Evolutionary conservation across 192 early-diverging fungal species (phyloP).

Genomic region (Gamsiella multidivaricata): DNA sequence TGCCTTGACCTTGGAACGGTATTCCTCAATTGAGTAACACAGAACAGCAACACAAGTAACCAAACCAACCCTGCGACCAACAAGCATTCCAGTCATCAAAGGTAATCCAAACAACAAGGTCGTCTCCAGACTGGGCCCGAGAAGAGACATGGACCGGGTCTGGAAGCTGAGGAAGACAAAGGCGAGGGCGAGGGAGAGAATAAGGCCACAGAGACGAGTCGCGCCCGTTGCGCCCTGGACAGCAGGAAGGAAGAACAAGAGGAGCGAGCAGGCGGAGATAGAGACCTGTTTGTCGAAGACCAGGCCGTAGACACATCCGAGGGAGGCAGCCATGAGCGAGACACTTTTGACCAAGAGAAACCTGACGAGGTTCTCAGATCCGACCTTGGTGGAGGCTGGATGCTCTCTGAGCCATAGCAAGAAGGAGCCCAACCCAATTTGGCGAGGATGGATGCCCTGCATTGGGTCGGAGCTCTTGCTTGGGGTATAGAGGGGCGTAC

Average conservation of each 20-base stretch:
- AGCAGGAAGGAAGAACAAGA: constrained; percentile 47
- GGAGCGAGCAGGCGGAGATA: constrained; percentile 26
- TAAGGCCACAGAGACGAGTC: constrained; percentile 30
- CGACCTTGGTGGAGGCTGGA: constrained; percentile 32
- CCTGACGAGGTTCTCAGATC: constrained; percentile 37
- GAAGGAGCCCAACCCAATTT: constrained; percentile 30
- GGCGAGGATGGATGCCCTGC: constrained; percentile 4
- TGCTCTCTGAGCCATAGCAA: constrained; percentile 42
- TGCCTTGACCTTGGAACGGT: constrained; percentile 31
- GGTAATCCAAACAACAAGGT: constrained; percentile 33
- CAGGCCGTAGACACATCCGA: constrained; percentile 43
- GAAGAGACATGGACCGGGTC: constrained; percentile 23
- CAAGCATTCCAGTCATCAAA: constrained; percentile 34
- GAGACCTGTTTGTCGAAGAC: constrained; percentile 37
- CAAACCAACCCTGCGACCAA: constrained; percentile 43
- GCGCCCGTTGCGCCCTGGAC: constrained; percentile 46
- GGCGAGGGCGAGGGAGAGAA: constrained; percentile 16
- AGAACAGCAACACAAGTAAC: constrained; percentile 31
- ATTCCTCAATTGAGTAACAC: constrained; percentile 39
- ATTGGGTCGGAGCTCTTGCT: constrained; percentile 10
- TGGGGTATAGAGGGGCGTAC: background rate
- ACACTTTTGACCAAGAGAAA: constrained; percentile 39
- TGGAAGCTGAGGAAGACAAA: constrained; percentile 31
- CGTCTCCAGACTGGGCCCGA: constrained; percentile 45
- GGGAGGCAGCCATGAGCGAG: constrained; percentile 33